Evolutionary conservation across 2,329 filamentous ascomycete genomes (phyloP), one percentile per base, ranked within the genome.

Genomic region (Didymellaceae sp.): DNA sequence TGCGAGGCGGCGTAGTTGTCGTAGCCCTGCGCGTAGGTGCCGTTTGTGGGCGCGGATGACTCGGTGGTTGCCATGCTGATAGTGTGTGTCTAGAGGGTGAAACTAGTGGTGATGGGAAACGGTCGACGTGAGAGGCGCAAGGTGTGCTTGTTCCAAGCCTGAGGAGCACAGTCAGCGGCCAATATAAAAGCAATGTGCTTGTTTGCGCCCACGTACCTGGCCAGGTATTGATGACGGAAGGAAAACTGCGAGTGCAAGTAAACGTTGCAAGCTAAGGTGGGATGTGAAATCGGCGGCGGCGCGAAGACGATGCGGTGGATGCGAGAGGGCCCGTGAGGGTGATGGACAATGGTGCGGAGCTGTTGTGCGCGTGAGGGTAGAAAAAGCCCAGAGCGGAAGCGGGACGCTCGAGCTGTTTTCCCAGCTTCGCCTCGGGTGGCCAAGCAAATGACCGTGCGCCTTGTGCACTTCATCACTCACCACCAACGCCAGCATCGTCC

Each of bases 1-100:
- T 70, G 67, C 24, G 62, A 55, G 9, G 62, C 53, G 49, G 56
- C 59, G 56, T 68, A 71, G 52, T 59, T 57, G 47, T 75, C 71
- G 60, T 79, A 79, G 52, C 62, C 68, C 51, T 75, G 70, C 53
- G 68, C 74, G 60, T 80, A 79, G 68, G 67, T 77, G 72, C 79
- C 79, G 59, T 82, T 81, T 63, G 77, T 67, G 34, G 77, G 73
- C 49, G 59, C 63, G 47, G 63, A 55, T 46, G 67, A 65, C 33
- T 71, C 69, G 60, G 67, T 66, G 57, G 63, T 56, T 59, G 68
- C 68, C 69, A 72, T 72, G 41, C 58, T 62, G 65, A 55, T 40
- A 43, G 44, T 51, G 45, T 58, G 38, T 45, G 55, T 37, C 32
- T 47, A 28, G 46, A 47, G 52, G 16, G 11, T 42, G 43, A 34